Evolutionary conservation across 805 yeast species (phyloP).

Genomic region (Wickerhamomyces sydowiorum): DNA sequence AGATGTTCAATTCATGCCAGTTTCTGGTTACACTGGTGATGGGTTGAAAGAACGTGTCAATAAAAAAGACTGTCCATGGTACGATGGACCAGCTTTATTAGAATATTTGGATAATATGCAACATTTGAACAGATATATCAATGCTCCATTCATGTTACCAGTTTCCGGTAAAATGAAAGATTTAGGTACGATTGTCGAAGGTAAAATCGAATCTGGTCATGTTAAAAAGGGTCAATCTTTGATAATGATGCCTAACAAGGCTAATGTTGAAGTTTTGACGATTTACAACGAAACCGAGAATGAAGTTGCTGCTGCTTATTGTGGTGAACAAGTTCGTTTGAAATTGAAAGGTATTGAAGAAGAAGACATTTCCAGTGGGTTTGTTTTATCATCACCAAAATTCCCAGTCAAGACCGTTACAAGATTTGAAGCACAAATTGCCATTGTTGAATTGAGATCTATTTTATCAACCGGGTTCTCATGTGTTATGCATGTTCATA

Average conservation of each 20-base stretch:
- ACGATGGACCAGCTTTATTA: slow-evolving; percentile 84
- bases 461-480: slow-evolving; percentile 93
- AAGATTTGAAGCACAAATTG: slow-evolving; percentile 91
- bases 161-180: slow-evolving; percentile 93
- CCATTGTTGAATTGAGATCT: slow-evolving; percentile 93
- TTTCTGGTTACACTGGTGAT: slow-evolving; percentile 96
- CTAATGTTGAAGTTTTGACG: slow-evolving; percentile 74
- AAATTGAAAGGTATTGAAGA: slow-evolving; percentile 95
- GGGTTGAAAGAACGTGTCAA: slow-evolving; percentile 86
- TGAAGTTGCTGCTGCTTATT: slow-evolving; percentile 82
- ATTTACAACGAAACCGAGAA: slow-evolving; percentile 94
- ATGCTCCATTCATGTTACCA: slow-evolving; percentile 97
- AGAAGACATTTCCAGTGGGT: slow-evolving; percentile 90
- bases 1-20: slow-evolving; percentile 92
- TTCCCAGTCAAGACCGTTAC: slow-evolving; percentile 90
- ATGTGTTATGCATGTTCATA: slow-evolving; percentile 98
- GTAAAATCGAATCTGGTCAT: slow-evolving; percentile 96
- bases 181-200: slow-evolving; percentile 96
- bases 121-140: slow-evolving; percentile 76
- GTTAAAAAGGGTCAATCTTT: slow-evolving; percentile 72
- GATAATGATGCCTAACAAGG: slow-evolving; percentile 89
- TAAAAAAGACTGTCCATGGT: slow-evolving; percentile 81
- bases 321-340: slow-evolving; percentile 97
- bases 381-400: slow-evolving; percentile 79
- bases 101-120: slow-evolving; percentile 85